phyloP scores from a whole-genome alignment of 495 filamentous ascomycete genomes.

The Aspergillus carlsbadensis region DNA sequence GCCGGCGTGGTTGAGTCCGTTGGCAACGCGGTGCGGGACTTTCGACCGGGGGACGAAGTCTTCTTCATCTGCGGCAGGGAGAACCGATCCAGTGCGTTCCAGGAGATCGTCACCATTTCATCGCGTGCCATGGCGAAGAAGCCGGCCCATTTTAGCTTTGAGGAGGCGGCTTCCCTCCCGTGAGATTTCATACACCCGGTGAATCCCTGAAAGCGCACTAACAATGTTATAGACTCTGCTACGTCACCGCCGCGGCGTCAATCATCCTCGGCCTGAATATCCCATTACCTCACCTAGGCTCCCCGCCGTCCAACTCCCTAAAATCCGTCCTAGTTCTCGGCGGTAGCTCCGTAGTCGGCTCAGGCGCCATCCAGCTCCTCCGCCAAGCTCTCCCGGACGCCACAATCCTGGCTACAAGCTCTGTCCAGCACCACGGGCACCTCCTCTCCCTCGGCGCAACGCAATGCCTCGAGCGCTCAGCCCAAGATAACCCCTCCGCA shows the following conservation, averaged over 20 bases:
- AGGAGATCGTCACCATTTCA: neutral
- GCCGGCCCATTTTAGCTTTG: neutral
- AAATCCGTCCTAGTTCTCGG: neutral
- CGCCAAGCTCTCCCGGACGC: neutral
- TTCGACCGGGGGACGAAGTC: neutral
- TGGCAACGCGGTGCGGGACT: neutral
- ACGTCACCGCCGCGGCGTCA: neutral
- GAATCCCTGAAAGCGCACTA: neutral
- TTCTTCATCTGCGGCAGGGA: neutral
- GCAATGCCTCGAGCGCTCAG: neutral
- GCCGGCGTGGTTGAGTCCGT: neutral
- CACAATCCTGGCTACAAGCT: neutral
- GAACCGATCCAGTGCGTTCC: neutral
- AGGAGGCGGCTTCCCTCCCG: conserved; percentile 1
- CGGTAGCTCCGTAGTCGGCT: neutral
- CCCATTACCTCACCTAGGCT: neutral
- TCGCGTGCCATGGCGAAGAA: neutral
- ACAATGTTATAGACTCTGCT: neutral
- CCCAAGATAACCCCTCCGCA: neutral
- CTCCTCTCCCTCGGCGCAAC: neutral
- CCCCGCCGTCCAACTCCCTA: neutral
- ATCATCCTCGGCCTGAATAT: neutral
- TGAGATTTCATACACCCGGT: neutral
- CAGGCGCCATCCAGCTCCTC: neutral
- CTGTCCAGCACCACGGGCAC: neutral